Evolutionary conservation across 352 stramenopile genomes (phyloP).

Genomic region (Blastocystis sp.): DNA sequence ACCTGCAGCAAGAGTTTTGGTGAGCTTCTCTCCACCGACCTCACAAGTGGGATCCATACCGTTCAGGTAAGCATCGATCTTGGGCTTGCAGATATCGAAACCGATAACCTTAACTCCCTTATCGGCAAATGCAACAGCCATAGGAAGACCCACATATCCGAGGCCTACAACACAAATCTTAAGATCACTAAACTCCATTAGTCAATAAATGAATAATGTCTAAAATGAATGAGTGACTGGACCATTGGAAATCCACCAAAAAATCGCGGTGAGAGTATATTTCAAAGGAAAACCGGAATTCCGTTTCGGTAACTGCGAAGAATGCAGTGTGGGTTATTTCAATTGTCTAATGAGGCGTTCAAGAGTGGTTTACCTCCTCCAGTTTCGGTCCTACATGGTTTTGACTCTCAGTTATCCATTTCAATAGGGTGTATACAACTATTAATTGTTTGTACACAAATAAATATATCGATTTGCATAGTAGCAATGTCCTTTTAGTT

Average conservation of each 20-base stretch:
- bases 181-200: slow-evolving; percentile 3
- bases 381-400: too few relatives aligned
- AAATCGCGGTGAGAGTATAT: background rate
- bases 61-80: slow-evolving; percentile 3
- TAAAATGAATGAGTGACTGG: background rate
- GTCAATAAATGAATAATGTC: background rate
- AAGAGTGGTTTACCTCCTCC: too few relatives aligned
- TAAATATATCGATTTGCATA: background rate
- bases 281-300: background rate
- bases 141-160: slow-evolving; percentile 48
- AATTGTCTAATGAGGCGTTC: too few relatives aligned
- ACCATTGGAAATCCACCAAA: background rate
- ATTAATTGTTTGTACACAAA: background rate
- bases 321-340: too few relatives aligned
- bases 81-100: slow-evolving; percentile 45
- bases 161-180: slow-evolving; percentile 54
- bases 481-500: background rate
- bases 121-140: slow-evolving; percentile 53
- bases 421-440: too few relatives aligned
- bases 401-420: too few relatives aligned
- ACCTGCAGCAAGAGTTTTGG: background rate
- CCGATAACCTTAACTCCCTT: slow-evolving; percentile 53
- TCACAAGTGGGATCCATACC: slow-evolving; percentile 27
- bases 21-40: background rate
- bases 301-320: too few relatives aligned